These are phyloP conservation scores for Volutella citrinella DNA, from an alignment of 2,329 filamentous ascomycete species.

Conservation along the genomic window DNA sequence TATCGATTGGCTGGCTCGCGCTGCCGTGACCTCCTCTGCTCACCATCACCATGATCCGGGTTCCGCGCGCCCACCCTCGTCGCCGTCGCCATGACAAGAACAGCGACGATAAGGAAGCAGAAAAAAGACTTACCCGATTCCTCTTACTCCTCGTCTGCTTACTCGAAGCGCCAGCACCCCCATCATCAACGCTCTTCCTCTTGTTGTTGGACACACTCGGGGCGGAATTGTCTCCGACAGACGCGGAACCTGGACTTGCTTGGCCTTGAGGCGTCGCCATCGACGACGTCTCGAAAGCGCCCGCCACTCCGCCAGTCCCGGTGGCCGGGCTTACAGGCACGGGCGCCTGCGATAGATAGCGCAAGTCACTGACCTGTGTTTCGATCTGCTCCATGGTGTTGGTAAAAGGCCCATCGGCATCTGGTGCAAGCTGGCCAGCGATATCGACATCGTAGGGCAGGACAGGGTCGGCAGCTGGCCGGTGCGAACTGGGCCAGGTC, in stretches of 20 bases:
- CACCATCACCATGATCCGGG: too few species aligned
- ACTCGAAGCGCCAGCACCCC: slow-evolving; percentile 22
- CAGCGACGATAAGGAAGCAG: slow-evolving; percentile 1
- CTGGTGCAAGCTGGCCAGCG: slow-evolving; percentile 16
- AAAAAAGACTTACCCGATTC: slow-evolving; percentile 52
- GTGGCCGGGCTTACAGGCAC: slow-evolving; percentile 21
- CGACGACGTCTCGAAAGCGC: slow-evolving; percentile 26
- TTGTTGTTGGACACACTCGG: slow-evolving; percentile 29
- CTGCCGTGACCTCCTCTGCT: too few species aligned
- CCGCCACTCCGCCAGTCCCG: slow-evolving; percentile 17
- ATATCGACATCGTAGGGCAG: slow-evolving; percentile 14
- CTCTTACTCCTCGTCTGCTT: slow-evolving; percentile 59
- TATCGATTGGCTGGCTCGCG: too few species aligned
- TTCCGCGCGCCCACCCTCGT: background rate
- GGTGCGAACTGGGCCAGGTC: slow-evolving; percentile 1
- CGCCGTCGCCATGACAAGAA: slow-evolving; percentile 5
- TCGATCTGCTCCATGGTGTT: slow-evolving; percentile 51
- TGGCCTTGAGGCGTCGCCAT: slow-evolving; percentile 30
- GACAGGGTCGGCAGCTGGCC: slow-evolving; percentile 5
- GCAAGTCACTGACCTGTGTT: slow-evolving; percentile 52
- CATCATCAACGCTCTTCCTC: slow-evolving; percentile 42
- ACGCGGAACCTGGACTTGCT: slow-evolving; percentile 37
- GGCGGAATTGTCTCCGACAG: slow-evolving; percentile 51
- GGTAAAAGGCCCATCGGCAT: slow-evolving; percentile 18
- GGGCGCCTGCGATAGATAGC: slow-evolving; percentile 44